Base-by-base conservation (phyloP, 306 rosid genomes). In the Pterocarpus macrocarpus region DNA sequence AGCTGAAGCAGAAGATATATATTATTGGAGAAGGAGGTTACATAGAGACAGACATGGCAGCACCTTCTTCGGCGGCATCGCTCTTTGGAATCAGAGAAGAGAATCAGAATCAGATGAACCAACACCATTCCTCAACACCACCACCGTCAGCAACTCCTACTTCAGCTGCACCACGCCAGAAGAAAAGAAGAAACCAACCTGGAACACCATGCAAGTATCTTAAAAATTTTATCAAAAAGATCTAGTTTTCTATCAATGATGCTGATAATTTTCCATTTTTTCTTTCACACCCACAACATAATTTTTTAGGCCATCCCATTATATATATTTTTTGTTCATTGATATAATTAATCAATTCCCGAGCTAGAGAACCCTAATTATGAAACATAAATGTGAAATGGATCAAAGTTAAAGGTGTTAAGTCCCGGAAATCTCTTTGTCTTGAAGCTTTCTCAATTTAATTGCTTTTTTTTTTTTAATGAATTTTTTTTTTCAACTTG, bases 181-280 rank as follows among this genome's bases (percentile, higher is more conserved):
- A 91, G 93, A 93, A 88, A 69, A 93, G 82, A 80, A 89, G 97
- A 90, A 93, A 93, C 85, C 97, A 93, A 75, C 97, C 97, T 39
- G 97, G 97, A 87, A 93, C 92, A 39, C 97, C 97, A 90, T 86
- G 97, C 89, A 93, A 93, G 94, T 93, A 81, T 91, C 89, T 32
- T 12, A 22, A 75, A n/a, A 5, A 15, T 77, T 84, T 86, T 64
- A 77, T 73, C 41, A 2, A n/a, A 64, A 43, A 77, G 52, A 82
- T 69, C 56, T 41, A 61, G 56, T 49, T 53, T 66, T 53, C 79
- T 41, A 5, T 44, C 33, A 38, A 22, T 6, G 57, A 39, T 4
- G 36, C 56, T 22, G 50, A 52, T 41, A 28, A 53, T 9, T n/a
- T 30, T 50, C 47, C 65, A 45, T 72, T 64, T 52, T 47, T 58